phyloP scores from a whole-genome alignment of 208 protist species.

The Trypanosoma platydactyli region DNA sequence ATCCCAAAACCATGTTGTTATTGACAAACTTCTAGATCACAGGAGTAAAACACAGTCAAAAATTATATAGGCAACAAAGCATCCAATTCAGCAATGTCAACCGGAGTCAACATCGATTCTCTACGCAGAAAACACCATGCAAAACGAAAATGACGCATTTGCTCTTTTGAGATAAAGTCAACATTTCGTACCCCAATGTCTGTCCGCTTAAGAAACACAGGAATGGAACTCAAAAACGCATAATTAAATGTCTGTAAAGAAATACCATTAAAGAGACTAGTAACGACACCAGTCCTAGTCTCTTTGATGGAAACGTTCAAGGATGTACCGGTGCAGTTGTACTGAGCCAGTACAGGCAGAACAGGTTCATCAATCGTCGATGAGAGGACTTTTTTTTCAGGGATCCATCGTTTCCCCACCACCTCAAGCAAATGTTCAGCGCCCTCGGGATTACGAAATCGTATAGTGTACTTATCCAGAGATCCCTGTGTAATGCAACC shows the following conservation, averaged over 20 bases:
- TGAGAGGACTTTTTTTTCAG: neutral
- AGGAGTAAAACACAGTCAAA: slow-evolving; percentile 12
- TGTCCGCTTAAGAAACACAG: slow-evolving; percentile 75
- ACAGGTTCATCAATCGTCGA: slow-evolving; percentile 17
- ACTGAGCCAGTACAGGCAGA: slow-evolving; percentile 43
- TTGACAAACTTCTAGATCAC: slow-evolving; percentile 10
- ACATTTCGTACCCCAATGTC: slow-evolving; percentile 77
- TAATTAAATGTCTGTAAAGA: slow-evolving; percentile 76
- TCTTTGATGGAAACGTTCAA: slow-evolving; percentile 66
- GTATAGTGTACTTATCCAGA: slow-evolving; percentile 7
- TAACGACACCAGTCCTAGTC: slow-evolving; percentile 39
- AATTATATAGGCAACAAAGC: slow-evolving; percentile 58
- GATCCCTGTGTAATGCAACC: slow-evolving; percentile 42
- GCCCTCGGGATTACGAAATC: slow-evolving; percentile 21
- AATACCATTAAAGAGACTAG: slow-evolving; percentile 55
- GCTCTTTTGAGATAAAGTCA: slow-evolving; percentile 80
- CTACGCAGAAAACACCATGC: slow-evolving; percentile 82
- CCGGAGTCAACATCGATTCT: slow-evolving; percentile 77
- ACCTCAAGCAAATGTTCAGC: slow-evolving; percentile 5
- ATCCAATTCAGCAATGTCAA: slow-evolving; percentile 82
- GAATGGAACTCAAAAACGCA: slow-evolving; percentile 76
- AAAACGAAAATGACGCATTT: slow-evolving; percentile 86
- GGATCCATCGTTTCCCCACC: slow-evolving; percentile 2
- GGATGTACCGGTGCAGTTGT: slow-evolving; percentile 49
- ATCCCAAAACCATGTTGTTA: neutral